Evolutionary conservation across 306 rosid genomes (phyloP), one percentile per base, ranked within the genome.

Genomic region (Cucurbita maxima): DNA sequence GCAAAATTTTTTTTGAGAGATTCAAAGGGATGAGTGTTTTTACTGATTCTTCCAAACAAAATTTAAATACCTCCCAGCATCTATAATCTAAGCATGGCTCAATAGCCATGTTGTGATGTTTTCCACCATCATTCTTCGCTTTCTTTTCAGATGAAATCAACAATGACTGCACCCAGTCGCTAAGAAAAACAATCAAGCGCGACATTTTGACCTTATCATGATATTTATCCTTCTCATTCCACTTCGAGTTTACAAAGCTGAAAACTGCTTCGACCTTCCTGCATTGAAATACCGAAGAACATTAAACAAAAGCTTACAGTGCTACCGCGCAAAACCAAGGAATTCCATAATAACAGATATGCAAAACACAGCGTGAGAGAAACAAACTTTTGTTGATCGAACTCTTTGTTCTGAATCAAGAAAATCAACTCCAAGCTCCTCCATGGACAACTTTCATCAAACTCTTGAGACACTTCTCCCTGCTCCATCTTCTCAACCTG

Each of bases 21-120:
- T 69, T 90, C 79, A 90, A 80, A 45, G 95, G 73, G 67, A 81
- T 79, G 36, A 18, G 64, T 36, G 82, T 69, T 73, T 80, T 87
- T 78, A 79, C 67, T 43, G 98, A 90, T 77, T 86, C 87, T 75
- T 83, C 78, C 89, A 90, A 84, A 73, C 97, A 93, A 73, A 90
- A 90, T 69, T 83, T 87, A 76, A 88, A 88, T 79, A 90, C 79
- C 80, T 78, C 90, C 98, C 97, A 94, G 83, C 92, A 90, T 75
- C 88, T 85, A 63, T 79, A 40, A 82, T 94, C 98, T 83, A 87
- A 82, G 77, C 68, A 86, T 7, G 92, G 79, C 53, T 82, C 82
- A 40, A 75, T 25, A 77, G 75, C 85, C 54, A 73, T 75, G 20
- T 66, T 78, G 58, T 60, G 75, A 55, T 84, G 77, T 14, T 81